A percentile compares a stretch with the other conserved stretches of the same genome.
Evolutionary conservation across 2,329 filamentous ascomycete species (phyloP).

Genomic region (Aureobasidium musti): DNA sequence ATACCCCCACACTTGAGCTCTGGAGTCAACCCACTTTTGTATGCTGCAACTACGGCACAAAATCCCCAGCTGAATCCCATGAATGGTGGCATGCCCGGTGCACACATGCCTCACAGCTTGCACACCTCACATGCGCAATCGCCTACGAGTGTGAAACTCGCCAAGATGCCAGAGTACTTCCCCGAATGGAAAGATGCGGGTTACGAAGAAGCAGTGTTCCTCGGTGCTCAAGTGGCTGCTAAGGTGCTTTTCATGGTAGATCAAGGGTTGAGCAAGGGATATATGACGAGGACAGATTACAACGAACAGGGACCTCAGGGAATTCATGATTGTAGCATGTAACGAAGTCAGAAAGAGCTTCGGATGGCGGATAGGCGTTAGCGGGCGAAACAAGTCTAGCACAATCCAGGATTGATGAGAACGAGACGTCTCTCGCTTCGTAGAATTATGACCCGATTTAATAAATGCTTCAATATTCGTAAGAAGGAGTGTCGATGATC

Average conservation of each 20-base stretch:
- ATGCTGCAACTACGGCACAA: conserved; percentile 81
- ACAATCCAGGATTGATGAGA: neutral
- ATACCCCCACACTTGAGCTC: conserved; percentile 46
- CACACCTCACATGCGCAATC: conserved; percentile 70
- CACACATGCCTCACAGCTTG: conserved; percentile 48
- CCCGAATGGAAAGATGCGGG: conserved; percentile 80
- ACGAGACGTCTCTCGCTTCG: conserved; percentile 11
- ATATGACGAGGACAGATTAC: conserved; percentile 68
- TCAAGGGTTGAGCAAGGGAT: conserved; percentile 66
- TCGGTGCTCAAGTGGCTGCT: conserved; percentile 84
- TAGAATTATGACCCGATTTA: neutral
- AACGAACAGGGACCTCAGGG: conserved; percentile 66
- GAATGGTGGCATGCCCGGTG: conserved; percentile 36
- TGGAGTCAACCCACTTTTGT: conserved; percentile 81
- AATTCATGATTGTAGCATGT: conserved; percentile 57
- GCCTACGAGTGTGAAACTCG: conserved; percentile 78
- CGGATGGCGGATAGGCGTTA: neutral
- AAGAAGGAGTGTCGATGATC: neutral
- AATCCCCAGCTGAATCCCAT: conserved; percentile 53
- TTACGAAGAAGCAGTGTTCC: conserved; percentile 79
- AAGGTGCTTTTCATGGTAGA: conserved; percentile 72
- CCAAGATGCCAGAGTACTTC: conserved; percentile 79
- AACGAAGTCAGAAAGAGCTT: neutral
- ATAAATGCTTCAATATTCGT: neutral
- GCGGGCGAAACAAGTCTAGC: conserved; percentile 1